Base-by-base conservation (phyloP, 208 protist species). In the Strigomonas oncopelti region DNA sequence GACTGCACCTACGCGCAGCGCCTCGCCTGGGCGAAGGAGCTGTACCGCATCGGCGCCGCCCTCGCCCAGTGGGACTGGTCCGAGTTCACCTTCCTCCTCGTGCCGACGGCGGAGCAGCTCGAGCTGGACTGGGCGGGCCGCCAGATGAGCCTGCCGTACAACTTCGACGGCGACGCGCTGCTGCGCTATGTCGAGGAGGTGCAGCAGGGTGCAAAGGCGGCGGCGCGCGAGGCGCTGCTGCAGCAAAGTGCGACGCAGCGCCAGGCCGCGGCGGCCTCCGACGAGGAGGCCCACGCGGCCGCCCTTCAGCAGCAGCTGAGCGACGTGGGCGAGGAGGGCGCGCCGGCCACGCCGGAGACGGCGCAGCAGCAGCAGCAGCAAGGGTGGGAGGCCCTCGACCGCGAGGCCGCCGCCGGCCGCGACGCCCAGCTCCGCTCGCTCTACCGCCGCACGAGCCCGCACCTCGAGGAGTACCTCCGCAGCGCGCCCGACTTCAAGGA, bases 1-100 rank as follows among this genome's bases (percentile, higher is more conserved):
- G 92, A 95, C 59, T 91, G 75, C 80, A 96, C 92, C 20, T 96
- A 96, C 66, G 84, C 88, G n/a, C 69, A 96, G 75, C 81, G 92
- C 16, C 72, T 95, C 24, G 75, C 80, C 70, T 96, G 89, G 88
- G 75, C 89, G 24, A 92, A 94, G 80, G 92, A 96, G 74, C 76
- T 96, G 3, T 94, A 90, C 64, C 83, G 85, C 67, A 87, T 94
- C 51, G 85, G 72, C 38, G 78, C 81, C 25, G 77, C 82, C 2
- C 77, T 96, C 25, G 82, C 92, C 0, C 84, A 80, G 56, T 96
- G 86, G 87, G 92, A 96, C 65, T 96, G 92, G 90, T 77, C 77
- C 29, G 92, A 93, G 25, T 92, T 96, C 65, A 86, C 77, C n/a
- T 95, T 96, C 61, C 42, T 92, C 8, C 76, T 96, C 58, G 75